These are phyloP conservation scores for Drechslerella dactyloides DNA, from an alignment of 2,329 filamentous ascomycete genomes.

Conservation along the genomic window DNA sequence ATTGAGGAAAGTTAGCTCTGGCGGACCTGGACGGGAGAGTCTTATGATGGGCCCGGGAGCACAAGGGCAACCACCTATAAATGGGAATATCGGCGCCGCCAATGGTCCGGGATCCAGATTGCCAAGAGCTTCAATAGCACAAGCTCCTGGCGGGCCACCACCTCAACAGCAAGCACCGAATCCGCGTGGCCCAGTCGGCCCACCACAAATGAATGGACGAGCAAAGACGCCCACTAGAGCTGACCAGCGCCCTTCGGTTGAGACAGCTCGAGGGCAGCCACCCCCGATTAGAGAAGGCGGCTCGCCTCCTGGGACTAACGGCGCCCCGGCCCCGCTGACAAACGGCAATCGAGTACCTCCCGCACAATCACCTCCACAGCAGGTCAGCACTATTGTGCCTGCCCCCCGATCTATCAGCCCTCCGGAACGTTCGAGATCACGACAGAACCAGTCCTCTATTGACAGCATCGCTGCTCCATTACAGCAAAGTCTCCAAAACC, in stretches of 20 bases:
- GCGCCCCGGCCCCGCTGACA: constrained; percentile 10
- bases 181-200: constrained; percentile 58
- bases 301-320: constrained; percentile 50
- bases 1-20: constrained; percentile 51
- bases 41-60: constrained; percentile 44
- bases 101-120: constrained; percentile 63
- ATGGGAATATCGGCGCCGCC: constrained; percentile 55
- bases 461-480: constrained; percentile 36
- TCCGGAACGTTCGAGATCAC: constrained; percentile 53
- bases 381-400: constrained; percentile 25
- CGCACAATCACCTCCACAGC: neutral
- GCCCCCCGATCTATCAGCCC: constrained; percentile 27
- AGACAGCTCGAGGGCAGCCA: constrained; percentile 55
- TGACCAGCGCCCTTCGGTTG: constrained; percentile 60
- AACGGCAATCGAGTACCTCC: constrained; percentile 38
- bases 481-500: constrained; percentile 32
- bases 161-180: constrained; percentile 69
- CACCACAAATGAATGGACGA: constrained; percentile 56
- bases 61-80: constrained; percentile 55
- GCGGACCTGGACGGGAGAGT: constrained; percentile 48
- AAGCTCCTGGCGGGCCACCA: constrained; percentile 69
- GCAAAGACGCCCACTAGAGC: constrained; percentile 63
- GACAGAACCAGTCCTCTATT: constrained; percentile 50
- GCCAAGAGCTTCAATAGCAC: constrained; percentile 67
- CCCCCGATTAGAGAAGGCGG: constrained; percentile 24